phyloP scores from a whole-genome alignment of 2,329 filamentous ascomycete species.

The Sordariomycetes sp. region DNA sequence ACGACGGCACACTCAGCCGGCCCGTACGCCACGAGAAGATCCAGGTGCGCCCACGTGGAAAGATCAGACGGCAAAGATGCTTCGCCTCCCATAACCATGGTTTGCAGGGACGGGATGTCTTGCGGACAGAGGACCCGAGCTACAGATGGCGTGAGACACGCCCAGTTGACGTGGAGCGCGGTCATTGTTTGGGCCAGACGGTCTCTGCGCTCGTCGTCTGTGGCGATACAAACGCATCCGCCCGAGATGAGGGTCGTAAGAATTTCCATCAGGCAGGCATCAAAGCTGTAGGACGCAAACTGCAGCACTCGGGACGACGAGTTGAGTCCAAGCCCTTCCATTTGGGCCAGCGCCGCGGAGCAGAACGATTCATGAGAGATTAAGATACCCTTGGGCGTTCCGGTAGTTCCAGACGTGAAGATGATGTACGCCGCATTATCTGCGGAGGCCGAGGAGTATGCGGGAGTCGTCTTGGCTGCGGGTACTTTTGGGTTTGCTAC shows the following conservation, averaged over 20 bases:
- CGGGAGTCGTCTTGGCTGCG: background rate
- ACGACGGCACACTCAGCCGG: constrained; percentile 8
- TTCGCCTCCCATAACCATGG: constrained; percentile 7
- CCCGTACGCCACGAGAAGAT: constrained; percentile 8
- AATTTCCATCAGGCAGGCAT: constrained; percentile 3
- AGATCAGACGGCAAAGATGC: constrained; percentile 6
- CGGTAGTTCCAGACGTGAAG: constrained; percentile 2
- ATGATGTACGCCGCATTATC: constrained; percentile 4
- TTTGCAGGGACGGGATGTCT: background rate
- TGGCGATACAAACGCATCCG: constrained; percentile 28
- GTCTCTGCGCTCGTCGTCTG: constrained; percentile 13
- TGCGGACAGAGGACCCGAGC: background rate
- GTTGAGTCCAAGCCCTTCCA: background rate
- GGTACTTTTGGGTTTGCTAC: background rate
- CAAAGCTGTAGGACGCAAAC: constrained; percentile 4
- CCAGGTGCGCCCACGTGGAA: constrained; percentile 8
- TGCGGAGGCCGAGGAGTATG: background rate
- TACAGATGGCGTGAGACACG: constrained; percentile 3
- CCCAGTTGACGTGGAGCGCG: background rate
- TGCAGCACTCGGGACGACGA: background rate
- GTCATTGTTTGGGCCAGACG: background rate
- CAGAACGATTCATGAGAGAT: constrained; percentile 1
- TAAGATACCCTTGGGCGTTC: constrained; percentile 1
- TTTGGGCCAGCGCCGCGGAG: background rate
- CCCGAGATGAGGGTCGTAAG: constrained; percentile 11